Conservation (phyloP, 495 filamentous ascomycete species). For the Massariosphaeria phaeospora region DNA sequence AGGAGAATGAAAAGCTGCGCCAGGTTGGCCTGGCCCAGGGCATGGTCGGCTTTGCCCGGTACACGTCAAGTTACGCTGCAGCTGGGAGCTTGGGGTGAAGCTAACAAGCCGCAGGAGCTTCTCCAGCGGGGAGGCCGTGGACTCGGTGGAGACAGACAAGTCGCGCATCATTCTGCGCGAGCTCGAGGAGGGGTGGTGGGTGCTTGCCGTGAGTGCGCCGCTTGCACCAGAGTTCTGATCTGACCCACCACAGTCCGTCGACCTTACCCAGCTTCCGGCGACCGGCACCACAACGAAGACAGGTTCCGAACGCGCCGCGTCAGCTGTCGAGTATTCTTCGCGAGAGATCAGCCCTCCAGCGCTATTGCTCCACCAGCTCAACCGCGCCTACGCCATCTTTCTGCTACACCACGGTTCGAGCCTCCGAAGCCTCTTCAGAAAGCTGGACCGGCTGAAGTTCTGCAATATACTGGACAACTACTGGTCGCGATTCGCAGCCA, state of each 20-base stretch:
- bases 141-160: slow-evolving; percentile 87
- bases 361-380: slow-evolving; percentile 72
- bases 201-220: too few relatives aligned
- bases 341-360: slow-evolving; percentile 80
- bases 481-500: slow-evolving; percentile 74
- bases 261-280: slow-evolving; percentile 59
- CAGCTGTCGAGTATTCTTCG: slow-evolving; percentile 67
- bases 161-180: slow-evolving; percentile 77
- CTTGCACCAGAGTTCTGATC: too few relatives aligned
- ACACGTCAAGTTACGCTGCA: slow-evolving; percentile 18
- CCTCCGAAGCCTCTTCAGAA: slow-evolving; percentile 59
- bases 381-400: slow-evolving; percentile 77
- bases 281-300: slow-evolving; percentile 24
- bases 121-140: slow-evolving; percentile 66
- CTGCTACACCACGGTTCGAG: slow-evolving; percentile 76
- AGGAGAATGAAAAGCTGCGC: slow-evolving; percentile 75
- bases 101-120: slow-evolving; percentile 56
- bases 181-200: slow-evolving; percentile 89
- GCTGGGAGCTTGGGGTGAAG: not conserved
- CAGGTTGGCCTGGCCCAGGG: slow-evolving; percentile 97
- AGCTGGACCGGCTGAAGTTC: slow-evolving; percentile 56
- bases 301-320: slow-evolving; percentile 32
- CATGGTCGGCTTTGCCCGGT: slow-evolving; percentile 89
- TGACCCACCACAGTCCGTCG: too few relatives aligned
- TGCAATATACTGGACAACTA: slow-evolving; percentile 66